phyloP scores from a whole-genome alignment of 345 rosid genomes.

The Salix caprea region DNA sequence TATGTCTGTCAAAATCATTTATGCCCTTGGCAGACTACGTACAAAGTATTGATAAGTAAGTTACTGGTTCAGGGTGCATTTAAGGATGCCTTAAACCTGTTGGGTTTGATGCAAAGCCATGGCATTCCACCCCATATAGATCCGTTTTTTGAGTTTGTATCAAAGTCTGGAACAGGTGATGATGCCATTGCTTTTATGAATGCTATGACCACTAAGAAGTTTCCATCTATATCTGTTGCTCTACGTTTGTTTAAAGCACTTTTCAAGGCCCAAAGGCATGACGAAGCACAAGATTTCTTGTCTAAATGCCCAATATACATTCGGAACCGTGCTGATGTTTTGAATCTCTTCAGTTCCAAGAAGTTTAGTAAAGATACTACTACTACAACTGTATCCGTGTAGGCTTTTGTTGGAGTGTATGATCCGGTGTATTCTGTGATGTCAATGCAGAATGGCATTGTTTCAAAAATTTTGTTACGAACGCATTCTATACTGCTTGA shows the following conservation, averaged over 20 bases:
- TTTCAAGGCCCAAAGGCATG: conserved; percentile 57
- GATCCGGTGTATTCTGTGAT: background rate
- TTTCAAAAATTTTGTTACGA: conserved; percentile 15
- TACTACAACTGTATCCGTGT: conserved; percentile 28
- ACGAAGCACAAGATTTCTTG: conserved; percentile 70
- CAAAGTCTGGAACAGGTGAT: conserved; percentile 57
- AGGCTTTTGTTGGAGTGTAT: conserved; percentile 18
- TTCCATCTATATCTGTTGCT: conserved; percentile 65
- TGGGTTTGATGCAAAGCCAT: conserved; percentile 64
- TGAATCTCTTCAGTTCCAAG: conserved; percentile 55
- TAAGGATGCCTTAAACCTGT: conserved; percentile 56
- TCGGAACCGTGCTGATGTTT: conserved; percentile 73
- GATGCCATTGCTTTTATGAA: conserved; percentile 61
- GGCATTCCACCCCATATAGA: conserved; percentile 76
- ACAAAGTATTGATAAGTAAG: conserved; percentile 52
- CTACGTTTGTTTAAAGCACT: conserved; percentile 56
- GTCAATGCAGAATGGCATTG: conserved; percentile 5
- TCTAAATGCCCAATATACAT: conserved; percentile 56
- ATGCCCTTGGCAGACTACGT: conserved; percentile 60
- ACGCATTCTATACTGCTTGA: conserved; percentile 9
- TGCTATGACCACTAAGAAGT: conserved; percentile 60
- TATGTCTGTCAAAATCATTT: conserved; percentile 35
- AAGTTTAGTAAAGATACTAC: conserved; percentile 11
- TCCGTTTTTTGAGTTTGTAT: conserved; percentile 61
- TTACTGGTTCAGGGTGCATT: conserved; percentile 64